Evolutionary conservation across 202 grass and related monocot genomes (phyloP).

Genomic region (Panicum virgatum): DNA sequence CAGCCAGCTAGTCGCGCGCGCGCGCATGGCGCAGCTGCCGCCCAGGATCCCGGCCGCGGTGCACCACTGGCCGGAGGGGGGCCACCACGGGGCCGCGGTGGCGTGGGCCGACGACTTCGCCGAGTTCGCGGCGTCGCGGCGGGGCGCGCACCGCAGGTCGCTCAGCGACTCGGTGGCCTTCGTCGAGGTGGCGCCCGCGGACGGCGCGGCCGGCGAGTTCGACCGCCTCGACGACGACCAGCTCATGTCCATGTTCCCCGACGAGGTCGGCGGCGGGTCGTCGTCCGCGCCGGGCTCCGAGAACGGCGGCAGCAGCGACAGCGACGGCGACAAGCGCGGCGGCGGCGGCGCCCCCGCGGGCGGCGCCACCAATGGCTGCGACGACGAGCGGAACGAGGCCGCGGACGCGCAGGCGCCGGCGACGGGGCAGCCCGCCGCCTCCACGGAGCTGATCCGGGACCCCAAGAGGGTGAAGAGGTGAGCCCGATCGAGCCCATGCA

Average conservation of each 20-base stretch:
- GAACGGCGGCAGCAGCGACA: constrained; percentile 38
- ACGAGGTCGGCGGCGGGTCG: constrained; percentile 19
- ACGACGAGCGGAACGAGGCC: constrained; percentile 13
- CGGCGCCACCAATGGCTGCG: not conserved
- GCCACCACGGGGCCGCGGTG: constrained; percentile 26
- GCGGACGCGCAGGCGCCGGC: constrained; percentile 7
- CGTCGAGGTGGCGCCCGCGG: constrained; percentile 58
- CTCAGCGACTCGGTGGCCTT: constrained; percentile 82
- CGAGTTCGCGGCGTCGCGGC: constrained; percentile 72
- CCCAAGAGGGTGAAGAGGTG: constrained; percentile 96
- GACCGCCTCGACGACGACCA: constrained; percentile 78
- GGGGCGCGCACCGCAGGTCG: constrained; percentile 68
- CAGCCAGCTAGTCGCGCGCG: not conserved
- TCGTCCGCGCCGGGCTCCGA: constrained; percentile 47
- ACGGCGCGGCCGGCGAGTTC: constrained; percentile 49
- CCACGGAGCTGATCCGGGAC: constrained; percentile 55
- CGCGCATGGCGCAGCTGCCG: constrained; percentile 74
- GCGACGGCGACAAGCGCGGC: constrained; percentile 47
- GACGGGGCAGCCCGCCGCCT: not conserved
- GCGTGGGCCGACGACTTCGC: constrained; percentile 85
- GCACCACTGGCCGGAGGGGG: constrained; percentile 46
- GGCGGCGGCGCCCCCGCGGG: not conserved
- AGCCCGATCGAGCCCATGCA: not conserved
- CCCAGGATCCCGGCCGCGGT: constrained; percentile 55
- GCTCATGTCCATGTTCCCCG: constrained; percentile 76